Evolutionary conservation across 345 rosid species (phyloP).

Genomic region (Odontarrhena argentea): DNA sequence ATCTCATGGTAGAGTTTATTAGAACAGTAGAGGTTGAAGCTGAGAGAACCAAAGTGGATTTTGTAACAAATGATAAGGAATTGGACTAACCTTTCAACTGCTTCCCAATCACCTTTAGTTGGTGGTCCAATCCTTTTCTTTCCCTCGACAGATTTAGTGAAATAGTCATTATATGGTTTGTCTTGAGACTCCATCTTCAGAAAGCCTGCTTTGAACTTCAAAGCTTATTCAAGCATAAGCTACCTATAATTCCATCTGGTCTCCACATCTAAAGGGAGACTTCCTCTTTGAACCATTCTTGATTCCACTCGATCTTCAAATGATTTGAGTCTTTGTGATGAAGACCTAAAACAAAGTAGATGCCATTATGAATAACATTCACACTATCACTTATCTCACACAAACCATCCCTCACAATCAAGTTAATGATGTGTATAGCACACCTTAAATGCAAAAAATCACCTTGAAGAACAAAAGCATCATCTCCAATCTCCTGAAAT

Average conservation of each 20-base stretch:
- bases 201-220: conserved; percentile 1
- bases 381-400: neutral
- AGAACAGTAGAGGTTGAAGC: neutral
- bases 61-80: neutral
- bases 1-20: neutral
- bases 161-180: neutral
- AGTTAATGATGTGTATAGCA: neutral
- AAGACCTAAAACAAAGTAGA: neutral
- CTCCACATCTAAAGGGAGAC: neutral
- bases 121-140: neutral
- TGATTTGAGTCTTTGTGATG: neutral
- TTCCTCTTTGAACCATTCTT: neutral
- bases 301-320: neutral
- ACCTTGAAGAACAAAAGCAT: neutral
- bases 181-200: conserved; percentile 3
- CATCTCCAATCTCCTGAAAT: neutral
- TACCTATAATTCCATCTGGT: neutral
- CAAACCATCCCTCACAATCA: neutral
- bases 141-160: neutral
- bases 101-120: neutral
- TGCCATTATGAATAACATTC: neutral
- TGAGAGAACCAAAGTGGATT: neutral
- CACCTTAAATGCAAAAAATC: conserved; percentile 12
- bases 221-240: neutral
- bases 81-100: neutral